Evolutionary conservation across 2,329 filamentous ascomycete species (phyloP).

Genomic region (Corinectria fuckeliana): DNA sequence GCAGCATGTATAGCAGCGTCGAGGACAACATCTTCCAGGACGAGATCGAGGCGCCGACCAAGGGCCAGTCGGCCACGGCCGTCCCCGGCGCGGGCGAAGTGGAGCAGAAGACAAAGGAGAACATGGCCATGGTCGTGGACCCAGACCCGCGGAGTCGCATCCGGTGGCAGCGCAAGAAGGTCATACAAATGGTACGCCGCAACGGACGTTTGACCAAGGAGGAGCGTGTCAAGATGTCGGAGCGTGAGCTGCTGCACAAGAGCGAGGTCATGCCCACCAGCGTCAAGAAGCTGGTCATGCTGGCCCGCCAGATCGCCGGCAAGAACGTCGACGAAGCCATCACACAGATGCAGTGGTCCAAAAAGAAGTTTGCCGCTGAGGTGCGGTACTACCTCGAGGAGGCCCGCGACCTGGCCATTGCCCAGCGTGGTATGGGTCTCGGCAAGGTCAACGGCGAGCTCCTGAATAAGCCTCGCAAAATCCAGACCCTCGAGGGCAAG

Average conservation of each 20-base stretch:
- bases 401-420: slow-evolving; percentile 82
- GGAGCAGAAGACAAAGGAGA: slow-evolving; percentile 51
- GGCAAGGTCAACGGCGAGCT: slow-evolving; percentile 50
- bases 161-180: slow-evolving; percentile 83
- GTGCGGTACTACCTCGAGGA: slow-evolving; percentile 80
- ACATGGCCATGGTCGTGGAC: slow-evolving; percentile 71
- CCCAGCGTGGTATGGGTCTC: slow-evolving; percentile 84
- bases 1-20: slow-evolving; percentile 50
- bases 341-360: slow-evolving; percentile 91
- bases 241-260: slow-evolving; percentile 62
- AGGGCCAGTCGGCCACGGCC: slow-evolving; percentile 18
- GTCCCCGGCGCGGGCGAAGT: slow-evolving; percentile 38
- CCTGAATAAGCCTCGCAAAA: slow-evolving; percentile 53
- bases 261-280: slow-evolving; percentile 81
- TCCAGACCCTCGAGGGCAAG: slow-evolving; percentile 77
- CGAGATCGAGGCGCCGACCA: slow-evolving; percentile 51
- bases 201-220: slow-evolving; percentile 61
- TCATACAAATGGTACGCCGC: slow-evolving; percentile 75
- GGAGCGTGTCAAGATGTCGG: slow-evolving; percentile 70
- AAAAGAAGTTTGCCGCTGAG: slow-evolving; percentile 89
- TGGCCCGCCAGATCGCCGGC: slow-evolving; percentile 87
- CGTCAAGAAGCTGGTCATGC: slow-evolving; percentile 86
- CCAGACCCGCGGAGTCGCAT: slow-evolving; percentile 75
- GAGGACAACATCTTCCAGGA: slow-evolving; percentile 70
- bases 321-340: slow-evolving; percentile 96